Percentiles rank a stretch among this genome's conserved stretches.
These are phyloP conservation scores for Cercospora sp. DNA, from an alignment of 2,329 filamentous ascomycete genomes.

Conservation along the genomic window DNA sequence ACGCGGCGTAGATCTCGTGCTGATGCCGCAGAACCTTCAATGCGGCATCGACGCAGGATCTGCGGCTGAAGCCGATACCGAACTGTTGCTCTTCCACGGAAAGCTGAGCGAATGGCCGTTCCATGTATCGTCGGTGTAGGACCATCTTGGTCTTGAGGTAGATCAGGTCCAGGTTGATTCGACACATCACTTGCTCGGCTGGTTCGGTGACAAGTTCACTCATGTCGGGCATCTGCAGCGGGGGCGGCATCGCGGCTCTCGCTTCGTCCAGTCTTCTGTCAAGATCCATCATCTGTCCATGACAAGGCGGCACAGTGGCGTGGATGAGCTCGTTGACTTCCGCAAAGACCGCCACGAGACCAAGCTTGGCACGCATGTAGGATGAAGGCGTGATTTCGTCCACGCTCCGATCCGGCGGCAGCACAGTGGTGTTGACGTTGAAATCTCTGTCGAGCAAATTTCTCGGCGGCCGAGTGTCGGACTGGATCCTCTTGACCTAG, in stretches of 20 bases:
- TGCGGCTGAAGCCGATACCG: constrained; percentile 38
- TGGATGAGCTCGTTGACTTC: constrained; percentile 44
- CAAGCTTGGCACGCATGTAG: constrained; percentile 41
- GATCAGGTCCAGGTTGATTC: constrained; percentile 54
- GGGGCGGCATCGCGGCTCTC: constrained; percentile 38
- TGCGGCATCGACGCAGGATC: constrained; percentile 51
- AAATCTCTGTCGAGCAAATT: constrained; percentile 52
- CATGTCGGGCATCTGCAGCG: constrained; percentile 42
- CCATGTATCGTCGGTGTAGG: constrained; percentile 56
- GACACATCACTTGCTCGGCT: constrained; percentile 53
- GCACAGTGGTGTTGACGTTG: constrained; percentile 33
- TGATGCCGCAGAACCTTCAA: constrained; percentile 52
- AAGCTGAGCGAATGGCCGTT: constrained; percentile 34
- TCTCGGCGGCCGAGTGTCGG: constrained; percentile 46
- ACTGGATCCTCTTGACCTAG: constrained; percentile 36
- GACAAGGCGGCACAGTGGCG: constrained; percentile 38
- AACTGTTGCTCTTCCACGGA: constrained; percentile 37
- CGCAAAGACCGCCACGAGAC: constrained; percentile 41
- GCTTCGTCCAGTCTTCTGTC: constrained; percentile 41
- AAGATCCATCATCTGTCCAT: constrained; percentile 43
- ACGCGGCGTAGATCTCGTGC: constrained; percentile 52
- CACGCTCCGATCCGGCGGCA: constrained; percentile 41
- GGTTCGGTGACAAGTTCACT: constrained; percentile 50
- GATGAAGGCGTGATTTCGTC: constrained; percentile 39
- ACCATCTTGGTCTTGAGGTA: constrained; percentile 55